Base-by-base conservation (phyloP, 345 rosid genomes). In the Conringia planisiliqua region DNA sequence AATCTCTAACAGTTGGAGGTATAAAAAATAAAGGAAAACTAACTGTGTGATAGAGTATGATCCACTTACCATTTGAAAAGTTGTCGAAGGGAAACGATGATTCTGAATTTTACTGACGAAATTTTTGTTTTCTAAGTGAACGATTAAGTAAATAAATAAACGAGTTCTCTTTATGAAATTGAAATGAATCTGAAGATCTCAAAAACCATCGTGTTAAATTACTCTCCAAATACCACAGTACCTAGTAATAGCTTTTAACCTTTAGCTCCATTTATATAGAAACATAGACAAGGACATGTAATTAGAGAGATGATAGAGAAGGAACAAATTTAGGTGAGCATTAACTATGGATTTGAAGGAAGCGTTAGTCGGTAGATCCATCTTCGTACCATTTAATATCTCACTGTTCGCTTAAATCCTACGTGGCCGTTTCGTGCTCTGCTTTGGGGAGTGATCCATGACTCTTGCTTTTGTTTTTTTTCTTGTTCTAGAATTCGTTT, bases 31-130 rank as follows among this genome's bases (percentile, higher is more conserved):
- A 57, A 32, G 4, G 2, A 9, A 58, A 58, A 58, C 42, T 11
- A 9, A 66, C 8, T 35, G 29, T 29, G 30, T 14, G 35, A 10
- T 24, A 48, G 36, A 44, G 10, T 35, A 33, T 33, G 16, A 47
- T 8, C 14, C 29, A 48, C 75, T 71, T 61, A 61, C 75, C 75
- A 71, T 50, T 71, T 60, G 68, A 47, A 42, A 71, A 22, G 48
- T 8, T 14, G 40, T 60, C 17, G 59, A 33, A 35, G 26, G 27
- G 22, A 22, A 70, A 33, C 35, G 10, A 50, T 44, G 4, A 33
- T 12, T 32, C 32, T 18, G 33, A 20, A 14, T 17, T 3, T 38
- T 2, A 4, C 13, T 42, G 54, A 40, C 10, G 22, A 54, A 10
- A 18, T 5, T 17, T 48, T 40, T 33, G 11, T 56, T 30, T 29